Evolutionary conservation across 495 filamentous ascomycete species (phyloP).

Genomic region (Aspergillus sparsus): DNA sequence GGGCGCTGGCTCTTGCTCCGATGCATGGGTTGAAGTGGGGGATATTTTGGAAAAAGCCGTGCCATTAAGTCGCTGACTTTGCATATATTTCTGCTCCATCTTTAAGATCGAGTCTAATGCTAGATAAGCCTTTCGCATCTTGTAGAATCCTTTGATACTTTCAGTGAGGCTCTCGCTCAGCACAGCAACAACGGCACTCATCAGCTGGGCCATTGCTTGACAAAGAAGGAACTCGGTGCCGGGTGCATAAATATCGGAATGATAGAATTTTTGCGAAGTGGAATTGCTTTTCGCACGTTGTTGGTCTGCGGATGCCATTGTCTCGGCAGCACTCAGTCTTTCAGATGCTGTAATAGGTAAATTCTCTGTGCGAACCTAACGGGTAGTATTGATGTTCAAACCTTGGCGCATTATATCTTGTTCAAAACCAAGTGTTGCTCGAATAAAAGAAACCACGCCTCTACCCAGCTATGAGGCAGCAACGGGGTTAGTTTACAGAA

Average conservation of each 20-base stretch:
- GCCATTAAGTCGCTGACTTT: constrained; percentile 28
- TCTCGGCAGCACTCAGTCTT: constrained; percentile 76
- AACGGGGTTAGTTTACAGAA: constrained; percentile 12
- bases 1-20: neutral
- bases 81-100: constrained; percentile 61
- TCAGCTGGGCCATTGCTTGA: constrained; percentile 79
- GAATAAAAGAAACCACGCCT: constrained; percentile 80
- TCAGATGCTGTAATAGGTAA: constrained; percentile 57
- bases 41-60: constrained; percentile 20
- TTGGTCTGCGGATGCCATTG: constrained; percentile 72
- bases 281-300: constrained; percentile 62
- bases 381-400: constrained; percentile 30
- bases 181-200: constrained; percentile 85
- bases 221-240: constrained; percentile 84
- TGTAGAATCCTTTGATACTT: constrained; percentile 88
- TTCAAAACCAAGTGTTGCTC: constrained; percentile 88
- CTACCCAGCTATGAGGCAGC: constrained; percentile 60
- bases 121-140: constrained; percentile 84
- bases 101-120: constrained; percentile 75
- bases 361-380: neutral
- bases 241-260: constrained; percentile 69
- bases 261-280: constrained; percentile 49
- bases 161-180: constrained; percentile 93
- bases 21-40: constrained; percentile 22
- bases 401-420: constrained; percentile 89